Base-by-base conservation (phyloP, 1,139 yeast genomes). In the Saccharomyces hybrid region DNA sequence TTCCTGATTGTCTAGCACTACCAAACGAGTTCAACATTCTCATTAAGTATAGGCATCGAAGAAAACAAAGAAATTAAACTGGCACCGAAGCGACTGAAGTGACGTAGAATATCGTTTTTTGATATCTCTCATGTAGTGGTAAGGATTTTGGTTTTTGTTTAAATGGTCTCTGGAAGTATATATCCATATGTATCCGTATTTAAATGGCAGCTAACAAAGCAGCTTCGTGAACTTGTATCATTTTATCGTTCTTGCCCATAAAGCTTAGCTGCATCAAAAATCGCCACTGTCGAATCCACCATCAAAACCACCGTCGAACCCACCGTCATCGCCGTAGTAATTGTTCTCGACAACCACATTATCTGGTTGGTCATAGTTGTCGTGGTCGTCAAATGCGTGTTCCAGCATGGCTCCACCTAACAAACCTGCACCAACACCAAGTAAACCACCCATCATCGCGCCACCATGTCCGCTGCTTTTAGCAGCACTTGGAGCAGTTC, bases 351-450 rank as follows among this genome's bases (percentile, higher is more conserved):
- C 64, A 13, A 60, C 57, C 3, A 62, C 61, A 9, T 16, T 38
- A 8, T 38, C 42, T 50, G 58, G 59, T 34, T 58, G 61, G 52
- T 51, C 59, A 46, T 46, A 50, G 47, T 56, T 54, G 31, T 27
- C 30, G 6, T 57, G 56, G 54, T 56, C 55, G 9, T 52, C 59
- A 4, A 64, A 49, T 16, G 68, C 66, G 47, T 64, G 59, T 9
- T 78, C 80, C 34, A 84, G 65, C 57, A 85, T 69, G 75, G 83
- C 73, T 57, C 95, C 95, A 56, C 95, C 95, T 6, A 87, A 70
- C 55, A 87, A 66, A 71, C 96, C 96, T 32, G 86, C 93, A 61
- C 93, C 95, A 0, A 83, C 85, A 62, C 95, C 96, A 31, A 86
- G 82, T 73, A 81, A 65, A 42, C 83, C 80, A 14, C 82, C 78